Percentiles rank a stretch among this genome's conserved stretches.
Evolutionary conservation across 2,329 filamentous ascomycete species (phyloP).

Genomic region (Scedosporium boydii): DNA sequence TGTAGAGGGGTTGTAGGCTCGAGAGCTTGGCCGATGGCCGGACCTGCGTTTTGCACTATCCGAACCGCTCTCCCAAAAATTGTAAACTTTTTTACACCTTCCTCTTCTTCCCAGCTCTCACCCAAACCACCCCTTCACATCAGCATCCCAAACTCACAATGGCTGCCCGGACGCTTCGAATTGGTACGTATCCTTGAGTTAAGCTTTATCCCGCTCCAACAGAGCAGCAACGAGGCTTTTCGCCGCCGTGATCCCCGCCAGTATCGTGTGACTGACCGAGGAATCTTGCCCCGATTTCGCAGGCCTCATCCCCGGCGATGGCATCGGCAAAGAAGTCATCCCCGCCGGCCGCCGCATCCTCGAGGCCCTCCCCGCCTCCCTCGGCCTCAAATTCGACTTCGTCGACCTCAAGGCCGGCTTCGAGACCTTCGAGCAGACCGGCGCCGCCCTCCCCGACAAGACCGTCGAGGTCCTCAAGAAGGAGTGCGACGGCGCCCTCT

Average conservation of each 20-base stretch:
- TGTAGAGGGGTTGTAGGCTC: background rate
- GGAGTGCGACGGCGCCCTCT: conserved; percentile 92
- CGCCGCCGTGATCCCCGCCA: background rate
- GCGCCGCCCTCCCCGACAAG: conserved; percentile 77
- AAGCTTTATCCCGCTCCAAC: background rate
- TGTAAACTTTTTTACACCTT: background rate
- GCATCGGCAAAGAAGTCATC: conserved; percentile 97
- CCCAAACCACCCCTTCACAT: background rate
- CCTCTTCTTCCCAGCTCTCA: background rate
- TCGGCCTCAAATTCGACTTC: conserved; percentile 90
- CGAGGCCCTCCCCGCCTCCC: conserved; percentile 83
- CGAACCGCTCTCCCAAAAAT: background rate
- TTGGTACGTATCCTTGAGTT: conserved; percentile 39
- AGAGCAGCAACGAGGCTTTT: background rate
- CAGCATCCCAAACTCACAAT: conserved; percentile 25
- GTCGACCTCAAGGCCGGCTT: conserved; percentile 88
- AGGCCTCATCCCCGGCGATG: conserved; percentile 96
- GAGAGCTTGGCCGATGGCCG: background rate
- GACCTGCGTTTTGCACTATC: background rate
- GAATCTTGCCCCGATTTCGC: conserved; percentile 1
- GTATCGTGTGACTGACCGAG: background rate
- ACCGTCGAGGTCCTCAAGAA: conserved; percentile 82
- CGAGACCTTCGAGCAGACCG: conserved; percentile 85
- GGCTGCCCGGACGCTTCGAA: conserved; percentile 57
- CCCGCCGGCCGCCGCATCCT: conserved; percentile 85